Percentiles rank a stretch among this genome's conserved stretches.
Evolutionary conservation across 2,329 filamentous ascomycete genomes (phyloP).

Genomic region (Colletotrichum musae): DNA sequence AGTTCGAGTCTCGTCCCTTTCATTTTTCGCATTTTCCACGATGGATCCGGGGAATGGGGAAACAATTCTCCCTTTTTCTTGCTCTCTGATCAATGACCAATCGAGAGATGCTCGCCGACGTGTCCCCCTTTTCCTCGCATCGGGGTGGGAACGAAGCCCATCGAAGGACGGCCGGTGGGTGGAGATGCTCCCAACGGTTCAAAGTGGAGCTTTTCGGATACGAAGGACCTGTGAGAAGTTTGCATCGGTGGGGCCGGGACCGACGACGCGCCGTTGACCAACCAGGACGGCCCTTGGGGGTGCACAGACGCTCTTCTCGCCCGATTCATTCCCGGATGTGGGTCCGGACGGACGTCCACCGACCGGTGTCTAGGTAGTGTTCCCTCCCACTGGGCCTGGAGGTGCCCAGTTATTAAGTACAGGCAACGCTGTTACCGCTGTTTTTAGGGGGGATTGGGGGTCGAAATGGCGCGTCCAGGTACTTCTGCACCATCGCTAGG

Average conservation of each 20-base stretch:
- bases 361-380: conserved; percentile 1
- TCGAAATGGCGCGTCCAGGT: no score
- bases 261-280: conserved; percentile 26
- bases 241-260: conserved; percentile 34
- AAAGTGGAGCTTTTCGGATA: conserved; percentile 25
- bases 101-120: background rate
- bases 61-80: background rate
- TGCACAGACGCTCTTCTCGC: conserved; percentile 5
- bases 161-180: conserved; percentile 8
- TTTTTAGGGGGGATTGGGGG: background rate
- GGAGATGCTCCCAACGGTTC: conserved; percentile 6
- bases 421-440: background rate
- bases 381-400: no score
- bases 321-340: conserved; percentile 30
- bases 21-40: background rate
- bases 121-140: conserved; percentile 5
- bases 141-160: conserved; percentile 4
- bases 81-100: background rate
- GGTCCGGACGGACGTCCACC: conserved; percentile 33
- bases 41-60: background rate
- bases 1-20: conserved; percentile 42
- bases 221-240: conserved; percentile 35
- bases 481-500: background rate
- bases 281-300: conserved; percentile 12
- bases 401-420: no score